Conservation (phyloP, 345 rosid species). For the Pistacia atlantica region DNA sequence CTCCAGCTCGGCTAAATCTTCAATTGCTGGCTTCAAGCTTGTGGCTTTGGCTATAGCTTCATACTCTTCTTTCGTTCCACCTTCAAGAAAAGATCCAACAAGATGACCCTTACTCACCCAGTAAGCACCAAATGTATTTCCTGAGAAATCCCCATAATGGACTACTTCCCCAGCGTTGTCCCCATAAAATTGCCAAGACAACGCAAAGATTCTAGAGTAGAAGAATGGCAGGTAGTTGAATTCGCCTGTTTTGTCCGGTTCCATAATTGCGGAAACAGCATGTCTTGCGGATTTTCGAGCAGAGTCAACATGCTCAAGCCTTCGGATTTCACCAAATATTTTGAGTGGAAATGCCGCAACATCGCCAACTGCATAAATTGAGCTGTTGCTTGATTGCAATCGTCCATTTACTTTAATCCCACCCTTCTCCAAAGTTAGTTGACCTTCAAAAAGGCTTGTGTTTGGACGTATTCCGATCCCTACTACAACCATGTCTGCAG, state of each 20-base stretch:
- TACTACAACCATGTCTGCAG: conserved; percentile 83
- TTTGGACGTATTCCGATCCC: conserved; percentile 96
- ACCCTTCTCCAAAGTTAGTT: conserved; percentile 82
- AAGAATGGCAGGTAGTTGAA: conserved; percentile 90
- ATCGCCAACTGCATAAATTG: conserved; percentile 89
- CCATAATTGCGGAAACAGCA: conserved; percentile 76
- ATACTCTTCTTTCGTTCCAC: conserved; percentile 89
- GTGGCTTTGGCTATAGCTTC: conserved; percentile 84
- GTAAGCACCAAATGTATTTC: conserved; percentile 75
- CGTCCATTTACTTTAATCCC: conserved; percentile 86
- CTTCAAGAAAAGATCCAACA: conserved; percentile 92
- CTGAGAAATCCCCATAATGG: conserved; percentile 82
- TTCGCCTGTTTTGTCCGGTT: conserved; percentile 63
- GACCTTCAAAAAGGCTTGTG: conserved; percentile 91
- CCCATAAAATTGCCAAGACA: conserved; percentile 96
- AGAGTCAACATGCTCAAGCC: conserved; percentile 95
- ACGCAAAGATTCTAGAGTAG: conserved; percentile 85
- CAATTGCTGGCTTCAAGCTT: conserved; percentile 53
- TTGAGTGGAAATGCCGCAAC: conserved; percentile 92
- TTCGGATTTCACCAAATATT: conserved; percentile 71
- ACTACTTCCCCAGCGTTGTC: conserved; percentile 80
- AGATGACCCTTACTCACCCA: conserved; percentile 76
- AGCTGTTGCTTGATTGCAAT: conserved; percentile 85
- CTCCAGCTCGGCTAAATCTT: conserved; percentile 61
- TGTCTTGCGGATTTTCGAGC: conserved; percentile 86